Evolutionary conservation across 1,284 basidiomycete species (phyloP).

Genomic region (Puccinia brachypodii): DNA sequence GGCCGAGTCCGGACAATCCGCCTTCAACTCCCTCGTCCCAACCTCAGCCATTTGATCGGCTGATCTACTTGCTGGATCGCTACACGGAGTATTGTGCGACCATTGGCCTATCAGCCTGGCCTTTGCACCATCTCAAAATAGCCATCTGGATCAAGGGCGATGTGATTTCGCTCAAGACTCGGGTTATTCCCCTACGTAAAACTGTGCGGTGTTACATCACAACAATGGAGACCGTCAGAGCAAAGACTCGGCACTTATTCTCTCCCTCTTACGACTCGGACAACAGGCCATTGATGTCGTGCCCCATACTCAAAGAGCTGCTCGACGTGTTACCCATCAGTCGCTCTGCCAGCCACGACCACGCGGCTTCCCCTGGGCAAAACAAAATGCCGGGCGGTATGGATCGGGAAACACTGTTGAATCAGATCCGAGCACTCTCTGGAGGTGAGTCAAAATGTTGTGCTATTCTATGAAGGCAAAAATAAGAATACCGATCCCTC

Average conservation of each 20-base stretch:
- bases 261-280: conserved; percentile 7
- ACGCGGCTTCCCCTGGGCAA: background rate
- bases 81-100: conserved; percentile 34
- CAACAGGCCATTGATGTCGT: conserved; percentile 15
- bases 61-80: conserved; percentile 41
- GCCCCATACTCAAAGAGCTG: conserved; percentile 32
- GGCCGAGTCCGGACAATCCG: background rate
- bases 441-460: conserved; percentile 19
- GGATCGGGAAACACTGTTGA: conserved; percentile 20
- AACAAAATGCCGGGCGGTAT: background rate
- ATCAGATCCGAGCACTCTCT: background rate
- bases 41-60: conserved; percentile 32
- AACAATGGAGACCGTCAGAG: conserved; percentile 34
- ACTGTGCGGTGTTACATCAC: conserved; percentile 45
- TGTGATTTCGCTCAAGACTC: conserved; percentile 32
- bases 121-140: conserved; percentile 38
- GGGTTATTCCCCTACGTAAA: conserved; percentile 36
- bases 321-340: conserved; percentile 30
- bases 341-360: background rate
- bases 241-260: conserved; percentile 38
- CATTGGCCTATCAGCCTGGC: conserved; percentile 41
- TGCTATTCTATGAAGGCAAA: background rate
- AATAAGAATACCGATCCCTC: background rate
- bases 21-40: background rate
- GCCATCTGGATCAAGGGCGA: conserved; percentile 41